Conservation (phyloP, 768 basidiomycete species). For the Coprinopsis cinerea region DNA sequence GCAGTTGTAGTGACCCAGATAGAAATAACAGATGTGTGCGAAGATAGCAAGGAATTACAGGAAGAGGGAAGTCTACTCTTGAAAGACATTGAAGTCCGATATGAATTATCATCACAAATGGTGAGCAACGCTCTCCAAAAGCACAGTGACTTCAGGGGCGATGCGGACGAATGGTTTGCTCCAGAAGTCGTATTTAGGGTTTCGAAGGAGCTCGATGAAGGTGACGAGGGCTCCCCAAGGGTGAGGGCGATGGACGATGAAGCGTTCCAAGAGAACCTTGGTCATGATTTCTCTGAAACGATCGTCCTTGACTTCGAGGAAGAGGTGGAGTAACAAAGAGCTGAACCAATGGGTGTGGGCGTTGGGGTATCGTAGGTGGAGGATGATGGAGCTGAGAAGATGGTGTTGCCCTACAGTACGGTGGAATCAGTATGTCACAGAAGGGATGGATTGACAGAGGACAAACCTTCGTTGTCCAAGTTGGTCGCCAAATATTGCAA, state of each 20-base stretch:
- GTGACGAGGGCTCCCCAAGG: conserved; percentile 94
- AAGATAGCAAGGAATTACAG: conserved; percentile 73
- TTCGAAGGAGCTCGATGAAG: conserved; percentile 89
- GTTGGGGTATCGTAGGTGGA: conserved; percentile 96
- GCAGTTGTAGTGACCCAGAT: conserved; percentile 55
- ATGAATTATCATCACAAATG: conserved; percentile 12
- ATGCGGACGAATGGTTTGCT: conserved; percentile 80
- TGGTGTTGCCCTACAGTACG: conserved; percentile 80
- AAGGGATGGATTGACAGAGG: neutral
- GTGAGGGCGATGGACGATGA: conserved; percentile 91
- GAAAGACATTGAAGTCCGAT: conserved; percentile 53
- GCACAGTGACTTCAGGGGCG: conserved; percentile 79
- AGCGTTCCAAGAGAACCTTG: conserved; percentile 86
- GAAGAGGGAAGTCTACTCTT: conserved; percentile 64
- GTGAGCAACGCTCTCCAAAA: conserved; percentile 72
- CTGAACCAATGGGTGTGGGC: conserved; percentile 99
- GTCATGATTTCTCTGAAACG: conserved; percentile 79
- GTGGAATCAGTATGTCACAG: neutral
- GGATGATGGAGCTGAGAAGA: conserved; percentile 84
- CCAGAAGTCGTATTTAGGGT: conserved; percentile 89
- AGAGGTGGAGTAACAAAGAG: conserved; percentile 82
- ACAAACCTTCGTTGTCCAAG: conserved; percentile 86
- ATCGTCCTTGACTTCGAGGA: conserved; percentile 72
- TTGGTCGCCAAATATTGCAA: conserved; percentile 79
- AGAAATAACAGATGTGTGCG: conserved; percentile 65